Conservation (phyloP, 805 yeast genomes). For the Candida xiaguanensis region DNA sequence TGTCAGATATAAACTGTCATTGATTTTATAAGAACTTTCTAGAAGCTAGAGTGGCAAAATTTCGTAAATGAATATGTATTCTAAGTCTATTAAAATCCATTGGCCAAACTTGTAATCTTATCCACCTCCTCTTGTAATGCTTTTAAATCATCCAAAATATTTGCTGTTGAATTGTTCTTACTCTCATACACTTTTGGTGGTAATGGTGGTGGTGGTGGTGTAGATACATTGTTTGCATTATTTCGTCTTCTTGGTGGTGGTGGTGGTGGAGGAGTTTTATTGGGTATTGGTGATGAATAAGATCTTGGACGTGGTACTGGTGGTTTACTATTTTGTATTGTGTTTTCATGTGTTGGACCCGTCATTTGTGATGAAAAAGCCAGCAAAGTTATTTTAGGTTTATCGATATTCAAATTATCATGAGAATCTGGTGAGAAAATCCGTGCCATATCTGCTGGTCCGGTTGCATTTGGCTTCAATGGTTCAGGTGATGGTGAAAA, state of each 20-base stretch:
- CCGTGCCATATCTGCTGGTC: slow-evolving; percentile 35
- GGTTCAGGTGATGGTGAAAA: slow-evolving; percentile 21
- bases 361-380: slow-evolving; percentile 42
- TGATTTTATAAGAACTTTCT: no score
- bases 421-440: slow-evolving; percentile 18
- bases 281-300: slow-evolving; percentile 18
- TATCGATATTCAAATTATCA: slow-evolving; percentile 7
- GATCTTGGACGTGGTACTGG: slow-evolving; percentile 31
- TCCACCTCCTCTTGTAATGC: slow-evolving; percentile 72
- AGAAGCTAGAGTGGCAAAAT: no score
- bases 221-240: slow-evolving; percentile 17
- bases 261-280: slow-evolving; percentile 32
- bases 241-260: slow-evolving; percentile 37
- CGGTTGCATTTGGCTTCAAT: slow-evolving; percentile 25
- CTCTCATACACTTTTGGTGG: slow-evolving; percentile 8
- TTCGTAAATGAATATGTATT: not conserved
- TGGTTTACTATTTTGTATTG: slow-evolving; percentile 34
- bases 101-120: slow-evolving; percentile 44
- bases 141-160: slow-evolving; percentile 60
- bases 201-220: slow-evolving; percentile 31
- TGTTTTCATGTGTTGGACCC: slow-evolving; percentile 30
- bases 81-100: slow-evolving; percentile 29
- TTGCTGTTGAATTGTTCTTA: slow-evolving; percentile 35
- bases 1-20: no score
- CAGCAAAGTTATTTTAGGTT: slow-evolving; percentile 34